Evolutionary conservation across 2,329 filamentous ascomycete species (phyloP).

Genomic region (Alternaria tenuissima): DNA sequence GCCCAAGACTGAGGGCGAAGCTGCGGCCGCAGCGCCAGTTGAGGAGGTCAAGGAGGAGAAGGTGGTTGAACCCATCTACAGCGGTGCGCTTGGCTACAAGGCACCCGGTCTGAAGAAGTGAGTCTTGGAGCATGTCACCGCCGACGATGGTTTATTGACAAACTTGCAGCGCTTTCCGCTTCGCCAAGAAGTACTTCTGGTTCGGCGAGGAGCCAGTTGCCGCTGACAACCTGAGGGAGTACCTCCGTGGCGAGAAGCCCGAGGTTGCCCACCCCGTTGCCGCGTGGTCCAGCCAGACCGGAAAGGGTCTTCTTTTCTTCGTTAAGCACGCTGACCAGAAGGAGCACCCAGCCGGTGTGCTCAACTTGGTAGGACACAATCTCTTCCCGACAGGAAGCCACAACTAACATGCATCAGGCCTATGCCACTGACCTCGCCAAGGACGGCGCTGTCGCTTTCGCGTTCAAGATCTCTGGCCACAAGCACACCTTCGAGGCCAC

Average conservation of each 20-base stretch:
- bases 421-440: conserved; percentile 76
- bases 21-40: conserved; percentile 33
- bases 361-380: conserved; percentile 75
- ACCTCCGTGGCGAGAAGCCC: conserved; percentile 89
- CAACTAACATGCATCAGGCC: conserved; percentile 58
- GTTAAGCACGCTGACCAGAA: conserved; percentile 86
- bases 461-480: conserved; percentile 82
- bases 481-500: conserved; percentile 93
- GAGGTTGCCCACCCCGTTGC: conserved; percentile 78
- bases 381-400: background rate
- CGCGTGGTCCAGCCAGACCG: conserved; percentile 91
- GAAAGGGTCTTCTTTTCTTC: conserved; percentile 93
- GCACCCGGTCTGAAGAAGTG: conserved; percentile 89
- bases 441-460: conserved; percentile 82
- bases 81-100: conserved; percentile 90
- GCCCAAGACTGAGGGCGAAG: conserved; percentile 45
- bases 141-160: conserved; percentile 17
- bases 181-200: conserved; percentile 89
- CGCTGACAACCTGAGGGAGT: conserved; percentile 75
- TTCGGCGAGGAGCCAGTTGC: conserved; percentile 72
- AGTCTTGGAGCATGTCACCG: conserved; percentile 47
- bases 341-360: conserved; percentile 78
- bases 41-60: conserved; percentile 58
- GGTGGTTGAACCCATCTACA: conserved; percentile 73
- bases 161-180: conserved; percentile 77